Percentiles rank a stretch among this genome's conserved stretches.
Conservation (phyloP, 2,329 filamentous ascomycete genomes). For the Fusarium ramigenum region DNA sequence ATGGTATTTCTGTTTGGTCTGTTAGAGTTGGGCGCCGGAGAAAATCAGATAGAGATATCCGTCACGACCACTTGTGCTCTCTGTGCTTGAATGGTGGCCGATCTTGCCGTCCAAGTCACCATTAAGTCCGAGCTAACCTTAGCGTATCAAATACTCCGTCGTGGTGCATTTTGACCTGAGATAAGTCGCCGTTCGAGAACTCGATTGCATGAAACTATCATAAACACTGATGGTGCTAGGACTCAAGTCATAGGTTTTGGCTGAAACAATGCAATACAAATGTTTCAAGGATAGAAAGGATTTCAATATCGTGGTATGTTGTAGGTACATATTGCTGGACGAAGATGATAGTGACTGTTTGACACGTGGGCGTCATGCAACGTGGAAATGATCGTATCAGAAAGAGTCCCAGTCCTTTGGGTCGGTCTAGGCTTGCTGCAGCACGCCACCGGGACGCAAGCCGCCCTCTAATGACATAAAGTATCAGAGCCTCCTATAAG, state of each 20-base stretch:
- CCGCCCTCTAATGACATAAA: background rate
- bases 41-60: background rate
- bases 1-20: background rate
- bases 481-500: background rate
- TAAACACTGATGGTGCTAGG: too few relatives aligned
- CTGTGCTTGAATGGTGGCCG: background rate
- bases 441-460: background rate
- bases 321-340: too few relatives aligned
- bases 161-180: background rate
- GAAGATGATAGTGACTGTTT: background rate
- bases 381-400: background rate
- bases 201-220: background rate
- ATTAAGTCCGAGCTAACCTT: background rate
- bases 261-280: too few relatives aligned
- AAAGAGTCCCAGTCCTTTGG: background rate
- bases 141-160: too few relatives aligned
- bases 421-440: background rate
- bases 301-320: fast-evolving
- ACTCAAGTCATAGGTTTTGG: background rate
- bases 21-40: background rate
- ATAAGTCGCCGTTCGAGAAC: background rate
- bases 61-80: background rate
- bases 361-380: background rate
- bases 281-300: background rate
- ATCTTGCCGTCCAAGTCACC: background rate